Conservation (phyloP, 1,139 yeast species). For the Saccharomyces hybrid region DNA sequence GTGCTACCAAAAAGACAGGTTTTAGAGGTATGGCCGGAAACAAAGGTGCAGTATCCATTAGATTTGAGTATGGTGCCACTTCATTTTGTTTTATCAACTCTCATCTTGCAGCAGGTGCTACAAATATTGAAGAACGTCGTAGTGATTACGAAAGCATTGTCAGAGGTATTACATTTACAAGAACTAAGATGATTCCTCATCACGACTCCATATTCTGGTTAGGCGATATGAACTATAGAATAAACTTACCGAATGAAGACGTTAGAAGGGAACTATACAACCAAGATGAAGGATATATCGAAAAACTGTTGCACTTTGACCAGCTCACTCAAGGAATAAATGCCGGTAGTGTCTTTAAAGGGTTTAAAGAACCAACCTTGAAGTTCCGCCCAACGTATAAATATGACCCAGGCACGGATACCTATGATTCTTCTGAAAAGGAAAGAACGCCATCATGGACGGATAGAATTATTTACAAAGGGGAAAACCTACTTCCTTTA, state of each 20-base stretch:
- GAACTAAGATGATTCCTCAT: slow-evolving; percentile 49
- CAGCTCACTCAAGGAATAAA: slow-evolving; percentile 70
- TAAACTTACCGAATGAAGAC: slow-evolving; percentile 59
- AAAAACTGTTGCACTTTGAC: slow-evolving; percentile 57
- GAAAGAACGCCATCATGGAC: slow-evolving; percentile 97
- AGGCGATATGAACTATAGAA: slow-evolving; percentile 89
- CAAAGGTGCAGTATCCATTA: slow-evolving; percentile 86
- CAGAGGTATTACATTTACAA: slow-evolving; percentile 38
- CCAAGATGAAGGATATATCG: slow-evolving; percentile 40
- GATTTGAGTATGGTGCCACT: slow-evolving; percentile 72
- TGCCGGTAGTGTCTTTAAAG: slow-evolving; percentile 61
- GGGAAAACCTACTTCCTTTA: slow-evolving; percentile 45
- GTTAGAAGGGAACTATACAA: slow-evolving; percentile 42
- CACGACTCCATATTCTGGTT: slow-evolving; percentile 84
- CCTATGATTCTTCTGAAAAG: slow-evolving; percentile 82
- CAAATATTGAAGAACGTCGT: slow-evolving; percentile 70
- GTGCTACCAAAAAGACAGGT: slow-evolving; percentile 84
- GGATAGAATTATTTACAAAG: slow-evolving; percentile 68
- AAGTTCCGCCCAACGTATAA: slow-evolving; percentile 86
- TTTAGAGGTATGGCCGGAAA: slow-evolving; percentile 93
- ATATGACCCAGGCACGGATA: slow-evolving; percentile 71
- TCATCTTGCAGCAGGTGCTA: slow-evolving; percentile 88
- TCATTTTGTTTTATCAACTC: slow-evolving; percentile 74
- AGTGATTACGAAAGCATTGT: slow-evolving; percentile 65
- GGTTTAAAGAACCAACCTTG: slow-evolving; percentile 69